Conservation (phyloP, 768 basidiomycete species). For the Pisolithus albus region DNA sequence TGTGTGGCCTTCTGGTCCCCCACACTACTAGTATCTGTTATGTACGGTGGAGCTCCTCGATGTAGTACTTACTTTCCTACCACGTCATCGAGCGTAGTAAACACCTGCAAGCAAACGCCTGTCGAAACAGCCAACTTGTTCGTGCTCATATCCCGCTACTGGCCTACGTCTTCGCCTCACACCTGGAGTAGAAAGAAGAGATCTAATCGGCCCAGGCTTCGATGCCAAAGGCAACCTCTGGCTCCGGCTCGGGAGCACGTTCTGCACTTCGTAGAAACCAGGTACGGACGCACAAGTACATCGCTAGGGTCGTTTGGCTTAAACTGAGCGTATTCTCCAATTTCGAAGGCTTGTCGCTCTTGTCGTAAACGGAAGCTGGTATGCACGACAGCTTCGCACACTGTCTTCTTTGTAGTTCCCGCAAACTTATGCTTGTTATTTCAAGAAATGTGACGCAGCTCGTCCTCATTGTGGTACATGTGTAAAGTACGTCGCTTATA, state of each 20-base stretch:
- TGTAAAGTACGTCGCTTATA: slow-evolving; percentile 57
- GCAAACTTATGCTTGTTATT: slow-evolving; percentile 3
- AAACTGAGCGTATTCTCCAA: slow-evolving; percentile 1
- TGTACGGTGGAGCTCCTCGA: no score
- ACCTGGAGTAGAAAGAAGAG: background rate
- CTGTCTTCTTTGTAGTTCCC: background rate
- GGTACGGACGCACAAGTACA: slow-evolving; percentile 30
- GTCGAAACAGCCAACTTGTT: background rate
- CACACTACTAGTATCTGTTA: no score
- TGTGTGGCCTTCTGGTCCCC: background rate
- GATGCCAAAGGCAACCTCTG: slow-evolving; percentile 64
- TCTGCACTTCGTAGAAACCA: slow-evolving; percentile 76
- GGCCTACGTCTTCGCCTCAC: background rate
- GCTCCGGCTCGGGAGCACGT: slow-evolving; percentile 32
- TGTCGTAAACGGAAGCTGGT: slow-evolving; percentile 84
- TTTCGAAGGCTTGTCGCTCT: slow-evolving; percentile 61
- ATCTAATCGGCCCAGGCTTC: background rate
- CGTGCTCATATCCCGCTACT: background rate
- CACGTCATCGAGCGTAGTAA: background rate
- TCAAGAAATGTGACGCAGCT: slow-evolving; percentile 81
- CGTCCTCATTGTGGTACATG: slow-evolving; percentile 84
- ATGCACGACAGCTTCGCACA: slow-evolving; percentile 21
- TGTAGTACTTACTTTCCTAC: no score
- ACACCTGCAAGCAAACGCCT: background rate
- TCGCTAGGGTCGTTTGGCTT: slow-evolving; percentile 4